These are phyloP conservation scores for Linderniella brevidens DNA, from an alignment of 257 asterid genomes.

Conservation along the genomic window DNA sequence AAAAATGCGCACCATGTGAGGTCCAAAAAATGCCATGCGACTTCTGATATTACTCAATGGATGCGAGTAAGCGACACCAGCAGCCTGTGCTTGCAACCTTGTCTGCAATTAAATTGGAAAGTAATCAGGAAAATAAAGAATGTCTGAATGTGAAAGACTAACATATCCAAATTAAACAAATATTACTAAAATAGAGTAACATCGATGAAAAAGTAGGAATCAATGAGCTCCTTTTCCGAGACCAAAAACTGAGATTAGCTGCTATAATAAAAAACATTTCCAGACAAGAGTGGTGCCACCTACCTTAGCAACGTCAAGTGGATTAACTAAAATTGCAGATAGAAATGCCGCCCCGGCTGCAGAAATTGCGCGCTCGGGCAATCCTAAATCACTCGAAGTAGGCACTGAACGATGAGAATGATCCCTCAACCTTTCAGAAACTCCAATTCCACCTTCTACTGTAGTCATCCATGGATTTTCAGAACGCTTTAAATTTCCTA, in stretches of 20 bases:
- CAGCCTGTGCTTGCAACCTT: slow-evolving; percentile 95
- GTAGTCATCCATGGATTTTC: slow-evolving; percentile 30
- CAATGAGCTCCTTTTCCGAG: slow-evolving; percentile 6
- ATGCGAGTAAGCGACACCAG: slow-evolving; percentile 72
- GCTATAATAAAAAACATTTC: not conserved
- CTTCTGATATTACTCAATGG: slow-evolving; percentile 72
- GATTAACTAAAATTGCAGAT: slow-evolving; percentile 76
- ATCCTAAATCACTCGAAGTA: slow-evolving; percentile 24
- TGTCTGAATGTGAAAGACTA: not conserved
- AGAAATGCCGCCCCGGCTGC: slow-evolving; percentile 92
- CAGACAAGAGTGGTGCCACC: slow-evolving; percentile 3
- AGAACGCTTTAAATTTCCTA: slow-evolving; percentile 29
- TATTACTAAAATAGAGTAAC: not conserved
- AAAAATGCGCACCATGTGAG: slow-evolving; percentile 41
- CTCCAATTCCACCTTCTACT: slow-evolving; percentile 23
- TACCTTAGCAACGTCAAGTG: slow-evolving; percentile 91
- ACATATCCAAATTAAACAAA: slow-evolving; percentile 4
- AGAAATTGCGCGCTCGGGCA: slow-evolving; percentile 53
- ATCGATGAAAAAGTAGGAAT: slow-evolving; percentile 3
- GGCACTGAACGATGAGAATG: slow-evolving; percentile 9
- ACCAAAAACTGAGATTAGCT: slow-evolving; percentile 1
- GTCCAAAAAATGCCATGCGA: slow-evolving; percentile 91
- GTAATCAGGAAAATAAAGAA: slow-evolving; percentile 1
- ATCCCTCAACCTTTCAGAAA: slow-evolving; percentile 16
- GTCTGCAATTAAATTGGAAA: slow-evolving; percentile 25